Evolutionary conservation across 176 grass and related monocot genomes (phyloP).

Genomic region (Stipa capillata): DNA sequence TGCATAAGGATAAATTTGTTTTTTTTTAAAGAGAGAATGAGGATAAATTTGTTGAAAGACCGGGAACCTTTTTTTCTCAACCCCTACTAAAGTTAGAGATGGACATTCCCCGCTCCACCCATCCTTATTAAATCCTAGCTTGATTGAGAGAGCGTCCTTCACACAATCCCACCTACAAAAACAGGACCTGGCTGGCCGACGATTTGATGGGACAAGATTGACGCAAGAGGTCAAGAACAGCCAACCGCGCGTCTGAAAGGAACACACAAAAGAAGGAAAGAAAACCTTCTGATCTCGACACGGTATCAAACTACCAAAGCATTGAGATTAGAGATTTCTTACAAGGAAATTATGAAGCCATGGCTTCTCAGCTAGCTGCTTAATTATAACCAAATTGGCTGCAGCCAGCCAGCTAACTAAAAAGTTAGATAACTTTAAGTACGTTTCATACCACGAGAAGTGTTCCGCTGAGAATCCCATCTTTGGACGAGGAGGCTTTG

Average conservation of each 20-base stretch:
- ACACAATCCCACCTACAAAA: constrained; percentile 11
- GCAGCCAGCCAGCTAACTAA: not conserved
- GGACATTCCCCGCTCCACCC: constrained; percentile 5
- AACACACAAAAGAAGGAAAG: not conserved
- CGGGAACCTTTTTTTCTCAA: not conserved
- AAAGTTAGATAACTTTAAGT: too few species aligned
- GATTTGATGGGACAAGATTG: constrained; percentile 6
- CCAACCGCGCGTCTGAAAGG: constrained; percentile 3
- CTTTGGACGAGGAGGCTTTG: not conserved
- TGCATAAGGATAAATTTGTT: too few species aligned
- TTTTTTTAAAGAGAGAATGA: too few species aligned
- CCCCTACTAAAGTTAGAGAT: constrained; percentile 12
- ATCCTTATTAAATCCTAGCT: constrained; percentile 17
- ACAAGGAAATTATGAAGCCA: not conserved
- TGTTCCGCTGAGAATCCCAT: not conserved
- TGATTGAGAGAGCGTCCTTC: constrained; percentile 12
- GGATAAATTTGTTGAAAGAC: not conserved
- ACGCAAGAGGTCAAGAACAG: not conserved
- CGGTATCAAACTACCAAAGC: not conserved
- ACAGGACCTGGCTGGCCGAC: not conserved
- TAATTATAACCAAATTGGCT: not conserved
- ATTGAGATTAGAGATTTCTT: not conserved
- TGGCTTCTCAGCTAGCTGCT: not conserved
- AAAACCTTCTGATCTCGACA: too few species aligned
- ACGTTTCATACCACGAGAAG: too few species aligned